A percentile compares a stretch with the other conserved stretches of the same genome.
Conservation (phyloP, 2,329 filamentous ascomycete species). For the Fusarium sp. region DNA sequence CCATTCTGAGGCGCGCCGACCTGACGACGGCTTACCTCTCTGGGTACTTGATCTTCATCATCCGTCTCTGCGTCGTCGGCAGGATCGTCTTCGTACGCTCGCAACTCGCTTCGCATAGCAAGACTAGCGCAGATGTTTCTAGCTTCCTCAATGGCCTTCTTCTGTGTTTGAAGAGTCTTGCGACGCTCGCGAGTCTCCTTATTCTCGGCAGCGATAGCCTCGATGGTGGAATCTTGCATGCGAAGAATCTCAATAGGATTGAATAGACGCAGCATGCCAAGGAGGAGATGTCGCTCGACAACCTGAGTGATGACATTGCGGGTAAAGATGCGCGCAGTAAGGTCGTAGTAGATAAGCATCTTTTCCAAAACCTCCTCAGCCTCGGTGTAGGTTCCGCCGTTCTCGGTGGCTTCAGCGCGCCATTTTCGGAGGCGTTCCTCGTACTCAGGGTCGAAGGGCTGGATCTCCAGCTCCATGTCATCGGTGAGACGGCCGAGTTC, state of each 20-base stretch:
- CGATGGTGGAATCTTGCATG: conserved; percentile 62
- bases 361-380: conserved; percentile 69
- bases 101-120: conserved; percentile 67
- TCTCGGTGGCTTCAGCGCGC: conserved; percentile 59
- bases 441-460: conserved; percentile 68
- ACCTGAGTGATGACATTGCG: conserved; percentile 68
- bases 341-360: conserved; percentile 70
- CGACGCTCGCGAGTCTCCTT: conserved; percentile 67
- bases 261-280: conserved; percentile 67
- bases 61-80: conserved; percentile 53
- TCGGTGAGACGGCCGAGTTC: conserved; percentile 64
- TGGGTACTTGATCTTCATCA: conserved; percentile 48
- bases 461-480: conserved; percentile 67
- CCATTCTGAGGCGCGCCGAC: conserved; percentile 37
- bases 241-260: conserved; percentile 66
- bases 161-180: conserved; percentile 63
- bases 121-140: conserved; percentile 64
- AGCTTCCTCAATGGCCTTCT: conserved; percentile 66
- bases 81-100: conserved; percentile 57
- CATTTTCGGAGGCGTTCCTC: conserved; percentile 65
- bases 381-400: conserved; percentile 64
- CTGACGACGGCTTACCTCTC: conserved; percentile 36
- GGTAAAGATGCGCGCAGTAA: conserved; percentile 67
- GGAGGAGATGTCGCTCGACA: conserved; percentile 65
- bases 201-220: conserved; percentile 68